A percentile compares a stretch with the other conserved stretches of the same genome.
These are phyloP conservation scores for Auricularia auricula-judae DNA, from an alignment of 768 basidiomycete species.

Conservation along the genomic window DNA sequence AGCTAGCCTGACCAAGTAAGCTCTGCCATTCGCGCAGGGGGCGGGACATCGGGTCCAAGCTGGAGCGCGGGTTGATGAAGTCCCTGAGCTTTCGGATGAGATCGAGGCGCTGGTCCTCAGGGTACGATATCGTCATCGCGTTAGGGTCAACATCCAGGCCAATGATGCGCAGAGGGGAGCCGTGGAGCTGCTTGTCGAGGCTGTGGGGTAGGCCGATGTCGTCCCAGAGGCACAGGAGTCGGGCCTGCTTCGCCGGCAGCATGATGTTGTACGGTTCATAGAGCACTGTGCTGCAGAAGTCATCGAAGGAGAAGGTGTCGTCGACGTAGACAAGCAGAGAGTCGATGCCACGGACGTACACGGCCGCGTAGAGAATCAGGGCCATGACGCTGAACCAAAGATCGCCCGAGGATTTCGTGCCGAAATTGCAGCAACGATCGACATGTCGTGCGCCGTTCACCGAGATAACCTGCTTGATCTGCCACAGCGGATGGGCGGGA, in stretches of 20 bases:
- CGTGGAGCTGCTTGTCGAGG: conserved; percentile 27
- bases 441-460: conserved; percentile 19
- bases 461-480: conserved; percentile 27
- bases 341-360: conserved; percentile 8
- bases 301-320: conserved; percentile 20
- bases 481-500: conserved; percentile 30
- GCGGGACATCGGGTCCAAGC: conserved; percentile 5
- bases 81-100: conserved; percentile 11
- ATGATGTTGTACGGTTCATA: conserved; percentile 21
- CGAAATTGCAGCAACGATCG: conserved; percentile 24
- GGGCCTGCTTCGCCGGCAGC: conserved; percentile 22
- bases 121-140: conserved; percentile 20
- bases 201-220: conserved; percentile 28
- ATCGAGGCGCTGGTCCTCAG: conserved; percentile 6
- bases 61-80: conserved; percentile 7
- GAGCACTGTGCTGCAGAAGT: conserved; percentile 7
- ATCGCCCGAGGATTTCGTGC: conserved; percentile 14
- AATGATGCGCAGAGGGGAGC: conserved; percentile 22
- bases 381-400: conserved; percentile 23
- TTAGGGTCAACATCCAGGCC: conserved; percentile 28
- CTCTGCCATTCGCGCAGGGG: conserved; percentile 17
- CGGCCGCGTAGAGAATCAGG: conserved; percentile 27
- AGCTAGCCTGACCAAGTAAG: conserved; percentile 29
- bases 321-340: conserved; percentile 24
- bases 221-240: conserved; percentile 30